Base-by-base conservation (phyloP, 768 basidiomycete species). In the Porphyrellus cyaneotinctus region DNA sequence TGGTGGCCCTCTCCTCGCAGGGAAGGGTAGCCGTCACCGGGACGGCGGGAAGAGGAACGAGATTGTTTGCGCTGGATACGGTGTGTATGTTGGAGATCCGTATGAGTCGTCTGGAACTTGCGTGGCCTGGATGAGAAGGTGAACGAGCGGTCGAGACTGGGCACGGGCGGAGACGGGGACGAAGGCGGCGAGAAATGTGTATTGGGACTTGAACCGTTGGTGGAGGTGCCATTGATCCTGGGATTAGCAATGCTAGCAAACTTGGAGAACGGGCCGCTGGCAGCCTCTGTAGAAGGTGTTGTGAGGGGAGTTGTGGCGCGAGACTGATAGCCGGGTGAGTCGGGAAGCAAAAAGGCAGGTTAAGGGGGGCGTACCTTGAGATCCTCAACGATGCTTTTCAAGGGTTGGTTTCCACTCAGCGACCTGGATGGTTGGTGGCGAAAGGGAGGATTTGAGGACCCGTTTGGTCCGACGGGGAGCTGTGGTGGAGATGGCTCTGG, bases 371-470 rank as follows among this genome's bases (percentile, higher is more conserved):
- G 14, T 51, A 82, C 83, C 75, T 85, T 87, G 49, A 91, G 76
- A 69, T 91, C 89, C 5, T 91, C 88, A 43, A 91, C 85, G 57
- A 91, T 90, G 57, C 87, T 87, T 68, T 73, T 79, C 49, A 85
- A 64, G 3, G 81, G 82, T 0, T 15, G 24, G 31, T 31, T 60
- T 32, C 52, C 61, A 4, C 62, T 58, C n/a, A 57, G 50, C 2
- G 61, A 68, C 44, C 52, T 47, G 8, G 62, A 59, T 1, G 52
- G 56, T 18, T 58, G 51, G 43, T 61, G 64, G 7, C 52, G 60
- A 47, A 58, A 58, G 10, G 60, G 49, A 24, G 52, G 43, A 15
- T 50, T 58, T 24, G 44, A 15, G 3, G 58, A 15, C 1, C 46
- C 45, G n/a, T 43, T 54, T 13, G 37, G 43, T 13, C 46, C 43